Evolutionary conservation across 1,284 basidiomycete genomes (phyloP), one percentile per base, ranked within the genome.

Genomic region (Apiotrichum montevideense): DNA sequence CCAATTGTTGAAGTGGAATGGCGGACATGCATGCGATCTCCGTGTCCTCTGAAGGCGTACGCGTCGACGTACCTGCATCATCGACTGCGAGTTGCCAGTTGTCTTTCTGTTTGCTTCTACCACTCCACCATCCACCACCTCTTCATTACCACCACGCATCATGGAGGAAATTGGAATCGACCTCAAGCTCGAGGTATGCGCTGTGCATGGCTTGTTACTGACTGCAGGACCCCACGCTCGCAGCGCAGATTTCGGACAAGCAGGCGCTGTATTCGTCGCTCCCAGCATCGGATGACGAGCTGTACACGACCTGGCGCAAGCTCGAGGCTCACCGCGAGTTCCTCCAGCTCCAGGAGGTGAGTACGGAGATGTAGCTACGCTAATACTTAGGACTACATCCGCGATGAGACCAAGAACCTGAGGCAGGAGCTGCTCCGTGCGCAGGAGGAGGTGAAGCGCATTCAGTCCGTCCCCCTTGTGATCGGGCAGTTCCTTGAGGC

Each of bases 401-500:
- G 98, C 73, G 96, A 99, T 68, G 96, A 99, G 77, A 95, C 98
- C 71, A 88, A 90, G 33, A 98, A 98, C 75, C 83, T 99, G 58
- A 96, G 98, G 76, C 87, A 95, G 57, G 96, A 99, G 78, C 87
- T 98, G 57, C 88, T 98, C 63, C 88, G 96, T 59, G 96, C 96
- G 1, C 95, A 98, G 71, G 96, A 99, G 77, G 96, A 99, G 80
- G 96, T 99, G 68, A 98, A 98, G 79, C 88, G 96, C 56, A 99
- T 99, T 72, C 94, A 99, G 79, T 92, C 90, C 50, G 96, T 98
- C 3, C 96, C 96, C 0, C 85, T 99, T n/a, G 96, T 99, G 69
- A 99, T 99, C 68, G 96, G 96, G 52, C 96, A 99, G 76, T 99
- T 99, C 81, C 84, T 98, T 45, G 96, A 99, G 78, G 90, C 96